Evolutionary conservation across 371 early-diverging fungal species (phyloP), one percentile per base, ranked within the genome.

Genomic region (Mucor mucedo): DNA sequence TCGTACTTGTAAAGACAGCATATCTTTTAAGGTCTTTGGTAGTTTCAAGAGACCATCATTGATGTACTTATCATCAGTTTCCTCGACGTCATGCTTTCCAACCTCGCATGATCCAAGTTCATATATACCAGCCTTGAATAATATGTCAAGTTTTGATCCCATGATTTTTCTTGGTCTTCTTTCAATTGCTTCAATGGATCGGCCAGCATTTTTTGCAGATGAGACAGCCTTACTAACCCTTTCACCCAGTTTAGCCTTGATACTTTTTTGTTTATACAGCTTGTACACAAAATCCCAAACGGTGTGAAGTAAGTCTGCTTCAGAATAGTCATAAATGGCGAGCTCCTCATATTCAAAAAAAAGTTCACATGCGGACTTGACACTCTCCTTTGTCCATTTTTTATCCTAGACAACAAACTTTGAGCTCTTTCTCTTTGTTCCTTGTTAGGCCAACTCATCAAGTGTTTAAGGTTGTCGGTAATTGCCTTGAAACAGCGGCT

Each of bases 81-180:
- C 21, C 1, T 47, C 48, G 28, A 65, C 33, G 8, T 41, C 28
- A 21, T 65, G 11, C 45, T 59, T 59, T 2, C 65, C 55, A 8
- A 60, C 52, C 56, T 66, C 52, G 38, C 60, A 66, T 14, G 44
- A 60, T 0, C 66, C 66, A 11, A 60, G 33, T 38, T 66, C 66
- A 4, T 42, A 28, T 6, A 27, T 6, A n/a, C n/a, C n/a, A n/a
- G n/a, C n/a, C 16, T 52, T 60, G n/a, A 55, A 66, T 21, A 66
- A 27, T 8, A 55, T 60, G 30, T 56, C 66, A 6, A 65, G 33
- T 30, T 55, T 65, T 3, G 65, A 41, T 10, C 55, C 60, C 0
- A 40, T 32, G 8, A 45, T 55, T 49, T 65, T 54, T 60, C 65
- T 59, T 55, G 53, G 7, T 48, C 65, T 59, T 48, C n/a, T 54